Evolutionary conservation across 148 eudicot genomes (phyloP).

Genomic region (Chenopodium album): DNA sequence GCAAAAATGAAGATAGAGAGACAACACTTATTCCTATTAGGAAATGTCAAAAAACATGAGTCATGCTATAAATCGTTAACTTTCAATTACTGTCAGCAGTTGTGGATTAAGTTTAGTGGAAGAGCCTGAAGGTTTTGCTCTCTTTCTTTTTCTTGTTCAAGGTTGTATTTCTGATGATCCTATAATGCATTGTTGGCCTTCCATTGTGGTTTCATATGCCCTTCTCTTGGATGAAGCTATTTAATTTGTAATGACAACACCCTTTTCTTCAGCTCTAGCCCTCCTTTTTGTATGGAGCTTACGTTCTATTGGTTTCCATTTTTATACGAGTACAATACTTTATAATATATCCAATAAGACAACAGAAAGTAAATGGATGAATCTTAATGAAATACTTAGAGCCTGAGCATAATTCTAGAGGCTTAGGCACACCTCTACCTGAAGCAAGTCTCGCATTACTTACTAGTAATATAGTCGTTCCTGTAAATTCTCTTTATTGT

Average conservation of each 20-base stretch:
- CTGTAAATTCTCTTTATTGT: too few relatives aligned
- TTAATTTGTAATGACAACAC: not conserved
- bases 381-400: too few relatives aligned
- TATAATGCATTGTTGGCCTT: not conserved
- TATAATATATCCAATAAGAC: not conserved
- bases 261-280: not conserved
- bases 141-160: not conserved
- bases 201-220: not conserved
- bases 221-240: not conserved
- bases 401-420: not conserved
- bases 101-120: not conserved
- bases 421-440: not conserved
- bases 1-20: not conserved
- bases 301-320: not conserved
- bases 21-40: not conserved
- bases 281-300: not conserved
- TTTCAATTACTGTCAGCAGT: not conserved
- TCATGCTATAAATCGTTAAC: not conserved
- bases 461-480: too few relatives aligned
- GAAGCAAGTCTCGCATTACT: not conserved
- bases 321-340: not conserved
- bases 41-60: not conserved
- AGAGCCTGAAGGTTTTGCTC: not conserved
- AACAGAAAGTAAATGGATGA: not conserved
- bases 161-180: not conserved